Evolutionary conservation across 768 basidiomycete species (phyloP), one percentile per base, ranked within the genome.

Genomic region (Nidularia pulvinata): DNA sequence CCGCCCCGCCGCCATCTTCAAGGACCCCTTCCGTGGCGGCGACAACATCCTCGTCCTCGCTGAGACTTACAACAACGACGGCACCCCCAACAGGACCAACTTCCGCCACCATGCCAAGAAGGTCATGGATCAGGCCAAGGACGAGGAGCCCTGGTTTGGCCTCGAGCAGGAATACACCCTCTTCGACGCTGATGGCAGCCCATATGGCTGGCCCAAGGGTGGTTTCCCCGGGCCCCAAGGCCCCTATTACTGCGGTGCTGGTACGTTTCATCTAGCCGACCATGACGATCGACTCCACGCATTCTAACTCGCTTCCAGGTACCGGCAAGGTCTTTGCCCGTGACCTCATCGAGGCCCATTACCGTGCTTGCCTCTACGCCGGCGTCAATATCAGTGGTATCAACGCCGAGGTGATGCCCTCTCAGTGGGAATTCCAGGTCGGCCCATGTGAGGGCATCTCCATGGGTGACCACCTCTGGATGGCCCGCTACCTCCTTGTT

Each of bases 381-480:
- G 95, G 95, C 61, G 83, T 99, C 76, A 95, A 94, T 79, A 98
- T 98, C 77, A 94, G 92, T 60, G 97, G 97, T 68, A 98, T 99
- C 78, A 99, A 98, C 71, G 96, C 96, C 56, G 97, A 98, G 76
- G 96, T 98, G 57, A 98, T 98, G 96, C 96, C 97, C 13, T 88
- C 95, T 52, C 97, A 99, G 72, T 99, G 97, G 97, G 97, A 99
- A 78, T 99, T 96, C 90, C 97, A 99, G 74, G 94, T 99, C 61
- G 96, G 97, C 50, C 97, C 97, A 33, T 98, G 96, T 65, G 90
- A 92, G 69, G 97, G 97, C 51, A 98, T 98, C 71, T 80, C 89
- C 55, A 96, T 98, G 94, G 97, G 97, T 61, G 97, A 99, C 72
- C 96, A 99, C 75, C 88, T 99, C 63, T 97, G 95, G 94, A 94